Evolutionary conservation across 2,329 filamentous ascomycete species (phyloP), one percentile per base, ranked within the genome.

Genomic region (Clarireedia hainanense): DNA sequence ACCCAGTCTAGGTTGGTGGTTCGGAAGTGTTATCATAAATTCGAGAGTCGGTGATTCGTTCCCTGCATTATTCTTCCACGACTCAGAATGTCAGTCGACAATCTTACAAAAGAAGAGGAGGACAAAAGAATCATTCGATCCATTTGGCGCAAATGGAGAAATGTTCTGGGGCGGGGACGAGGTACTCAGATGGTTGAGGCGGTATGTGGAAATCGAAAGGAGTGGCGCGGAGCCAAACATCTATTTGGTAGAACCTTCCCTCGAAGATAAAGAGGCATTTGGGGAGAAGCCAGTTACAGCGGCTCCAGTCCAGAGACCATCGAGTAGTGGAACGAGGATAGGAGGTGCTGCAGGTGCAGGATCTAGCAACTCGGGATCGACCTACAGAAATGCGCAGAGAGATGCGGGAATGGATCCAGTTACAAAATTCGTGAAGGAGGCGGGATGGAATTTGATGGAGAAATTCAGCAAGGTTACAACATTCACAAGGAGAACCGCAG

Each of bases 91-190:
- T 67, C 88, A 96, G 72, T 95, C 88, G 52, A 99, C 94, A 0
- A 95, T 97, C 23, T 73, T 95, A 55, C 92, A 97, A 72, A 90
- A 95, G 74, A 95, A 94, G 78, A 89, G 86, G 72, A 76, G 89
- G 52, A 83, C 90, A 0, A 81, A 80, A 59, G 90, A 96, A 64
- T 89, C 77, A 45, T 97, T 99, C 65, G 91, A 96, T 65, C 91
- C 91, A 0, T 96, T 96, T 70, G 85, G 86, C 15, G 88, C 90
- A 60, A 80, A 80, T 60, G 92, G 92, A 0, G 83, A 88, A 69
- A 86, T 96, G 77, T 97, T 96, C 68, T 99, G 95, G 94, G 95
- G 94, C 56, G 94, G 94, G 5, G 94, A 99, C 69, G 92, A 99
- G 73, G 88, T 97, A 0, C 70, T 99, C 48, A 80, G 90, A 55